phyloP scores from a whole-genome alignment of 2,329 filamentous ascomycete genomes.

The Hypoxylon sp. region DNA sequence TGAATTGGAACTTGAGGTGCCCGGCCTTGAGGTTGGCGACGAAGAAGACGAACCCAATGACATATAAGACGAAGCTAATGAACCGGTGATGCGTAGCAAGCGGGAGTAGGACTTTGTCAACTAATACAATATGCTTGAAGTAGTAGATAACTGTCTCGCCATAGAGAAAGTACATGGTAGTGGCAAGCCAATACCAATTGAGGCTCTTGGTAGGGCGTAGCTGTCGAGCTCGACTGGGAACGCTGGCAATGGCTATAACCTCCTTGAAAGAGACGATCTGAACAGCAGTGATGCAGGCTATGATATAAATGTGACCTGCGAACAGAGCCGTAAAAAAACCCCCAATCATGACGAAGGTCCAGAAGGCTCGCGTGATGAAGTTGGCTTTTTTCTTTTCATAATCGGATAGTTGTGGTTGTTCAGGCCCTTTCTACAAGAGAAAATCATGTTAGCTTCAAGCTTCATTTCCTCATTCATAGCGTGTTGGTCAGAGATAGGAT shows the following conservation, averaged over 20 bases:
- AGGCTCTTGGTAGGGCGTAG: conserved; percentile 94
- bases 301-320: conserved; percentile 97
- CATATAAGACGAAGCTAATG: conserved; percentile 98
- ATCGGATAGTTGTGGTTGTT: conserved; percentile 69
- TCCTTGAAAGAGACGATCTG: conserved; percentile 99
- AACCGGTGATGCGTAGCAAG: conserved; percentile 98
- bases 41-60: conserved; percentile 99
- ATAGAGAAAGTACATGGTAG: conserved; percentile 99
- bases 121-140: conserved; percentile 98
- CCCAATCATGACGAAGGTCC: conserved; percentile 97
- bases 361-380: conserved; percentile 96
- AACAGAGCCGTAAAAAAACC: conserved; percentile 94
- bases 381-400: conserved; percentile 99
- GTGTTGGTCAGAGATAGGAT: not conserved
- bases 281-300: conserved; percentile 90
- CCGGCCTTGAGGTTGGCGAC: conserved; percentile 94
- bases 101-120: conserved; percentile 92
- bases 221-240: conserved; percentile 90
- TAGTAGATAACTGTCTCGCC: conserved; percentile 99
- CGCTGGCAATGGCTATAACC: conserved; percentile 97
- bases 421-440: conserved; percentile 60
- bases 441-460: conserved; percentile 11
- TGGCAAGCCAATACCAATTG: conserved; percentile 99
- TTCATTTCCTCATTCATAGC: not conserved
- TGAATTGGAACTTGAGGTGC: conserved; percentile 98